These are phyloP conservation scores for Fusarium luffae DNA, from an alignment of 2,329 filamentous ascomycete species.

Conservation along the genomic window DNA sequence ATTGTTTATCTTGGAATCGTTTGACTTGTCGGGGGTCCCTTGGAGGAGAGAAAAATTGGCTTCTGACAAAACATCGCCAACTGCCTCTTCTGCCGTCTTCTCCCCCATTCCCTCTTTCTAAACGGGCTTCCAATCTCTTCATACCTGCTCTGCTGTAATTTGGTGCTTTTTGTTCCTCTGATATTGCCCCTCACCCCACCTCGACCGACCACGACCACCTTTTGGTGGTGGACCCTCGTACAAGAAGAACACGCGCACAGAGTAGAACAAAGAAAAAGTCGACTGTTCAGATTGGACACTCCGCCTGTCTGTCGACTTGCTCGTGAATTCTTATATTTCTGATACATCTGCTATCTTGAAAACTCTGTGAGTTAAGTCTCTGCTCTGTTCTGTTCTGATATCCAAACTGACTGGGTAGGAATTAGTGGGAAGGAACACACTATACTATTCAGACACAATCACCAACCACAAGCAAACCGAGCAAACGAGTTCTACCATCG, in stretches of 20 bases:
- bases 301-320: background rate
- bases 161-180: conserved; percentile 6
- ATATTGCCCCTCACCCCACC: conserved; percentile 36
- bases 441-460: conserved; percentile 1
- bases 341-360: background rate
- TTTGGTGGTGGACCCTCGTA: conserved; percentile 36
- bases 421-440: conserved; percentile 2
- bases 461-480: background rate
- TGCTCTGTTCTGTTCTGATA: background rate
- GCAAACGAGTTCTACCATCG: background rate
- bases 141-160: conserved; percentile 13
- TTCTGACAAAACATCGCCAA: conserved; percentile 26
- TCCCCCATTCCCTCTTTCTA: conserved; percentile 27
- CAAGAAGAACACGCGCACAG: conserved; percentile 25
- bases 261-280: conserved; percentile 37
- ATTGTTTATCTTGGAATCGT: conserved; percentile 7
- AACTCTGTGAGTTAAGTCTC: background rate
- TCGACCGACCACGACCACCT: conserved; percentile 12
- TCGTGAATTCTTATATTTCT: background rate
- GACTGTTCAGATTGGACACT: conserved; percentile 19
- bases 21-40: conserved; percentile 3
- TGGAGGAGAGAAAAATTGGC: conserved; percentile 10
- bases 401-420: conserved; percentile 1
- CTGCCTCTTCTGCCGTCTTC: conserved; percentile 25
- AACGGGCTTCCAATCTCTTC: conserved; percentile 29